phyloP scores from a whole-genome alignment of 768 basidiomycete species.

The Kwoniella newhampshirensis region DNA sequence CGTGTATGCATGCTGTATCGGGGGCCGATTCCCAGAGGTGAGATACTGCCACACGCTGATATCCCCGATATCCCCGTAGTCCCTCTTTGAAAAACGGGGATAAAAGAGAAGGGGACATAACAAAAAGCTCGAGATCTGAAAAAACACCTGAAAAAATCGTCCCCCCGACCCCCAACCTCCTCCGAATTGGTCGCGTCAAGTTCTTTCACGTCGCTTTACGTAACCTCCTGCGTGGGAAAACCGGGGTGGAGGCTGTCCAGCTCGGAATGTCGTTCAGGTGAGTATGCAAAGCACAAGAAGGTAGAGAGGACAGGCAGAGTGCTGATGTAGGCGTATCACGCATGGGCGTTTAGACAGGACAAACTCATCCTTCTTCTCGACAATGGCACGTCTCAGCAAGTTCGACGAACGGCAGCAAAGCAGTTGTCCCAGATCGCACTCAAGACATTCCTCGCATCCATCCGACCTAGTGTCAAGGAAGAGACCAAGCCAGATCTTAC shows the following conservation, averaged over 20 bases:
- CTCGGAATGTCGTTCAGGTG: slow-evolving; percentile 35
- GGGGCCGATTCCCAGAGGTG: too few species aligned
- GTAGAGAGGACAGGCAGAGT: background rate
- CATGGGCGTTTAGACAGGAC: slow-evolving; percentile 71
- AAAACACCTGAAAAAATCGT: background rate
- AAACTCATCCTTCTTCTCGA: slow-evolving; percentile 93
- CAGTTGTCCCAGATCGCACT: slow-evolving; percentile 90
- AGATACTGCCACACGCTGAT: too few species aligned
- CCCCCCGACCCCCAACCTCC: slow-evolving; percentile 3
- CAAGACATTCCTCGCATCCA: slow-evolving; percentile 65
- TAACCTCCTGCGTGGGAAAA: background rate
- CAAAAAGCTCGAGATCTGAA: background rate
- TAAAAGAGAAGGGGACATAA: slow-evolving; percentile 6
- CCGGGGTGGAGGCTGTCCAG: slow-evolving; percentile 34
- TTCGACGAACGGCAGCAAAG: slow-evolving; percentile 92
- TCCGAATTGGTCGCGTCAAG: too few species aligned
- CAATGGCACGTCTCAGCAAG: slow-evolving; percentile 84
- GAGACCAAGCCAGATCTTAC: slow-evolving; percentile 17
- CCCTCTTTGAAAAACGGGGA: background rate
- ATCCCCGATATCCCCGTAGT: too few species aligned
- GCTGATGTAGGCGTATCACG: background rate
- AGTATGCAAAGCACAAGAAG: background rate
- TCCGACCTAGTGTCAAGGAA: slow-evolving; percentile 9
- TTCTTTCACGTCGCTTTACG: too few species aligned
- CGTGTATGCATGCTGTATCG: too few species aligned